These are phyloP conservation scores for Acrocalymma vagum DNA, from an alignment of 2,329 filamentous ascomycete genomes.

Conservation along the genomic window DNA sequence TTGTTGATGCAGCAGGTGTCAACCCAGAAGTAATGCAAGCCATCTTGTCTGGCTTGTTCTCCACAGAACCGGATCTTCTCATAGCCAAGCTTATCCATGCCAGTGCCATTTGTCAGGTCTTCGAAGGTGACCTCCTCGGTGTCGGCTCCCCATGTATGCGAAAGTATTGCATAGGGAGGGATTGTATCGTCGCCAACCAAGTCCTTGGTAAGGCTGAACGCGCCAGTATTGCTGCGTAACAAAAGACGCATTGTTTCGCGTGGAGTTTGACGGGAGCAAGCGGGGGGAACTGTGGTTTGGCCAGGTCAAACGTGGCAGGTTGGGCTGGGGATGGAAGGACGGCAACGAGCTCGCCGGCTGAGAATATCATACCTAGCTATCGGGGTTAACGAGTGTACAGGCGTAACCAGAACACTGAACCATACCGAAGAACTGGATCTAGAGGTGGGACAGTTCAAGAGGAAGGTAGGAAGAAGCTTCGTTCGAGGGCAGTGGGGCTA, in stretches of 20 bases:
- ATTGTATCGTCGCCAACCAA: constrained; percentile 2
- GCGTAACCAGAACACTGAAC: too few species aligned
- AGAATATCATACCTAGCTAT: too few species aligned
- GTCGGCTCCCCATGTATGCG: constrained; percentile 10
- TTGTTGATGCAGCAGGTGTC: constrained; percentile 15
- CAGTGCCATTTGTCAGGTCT: constrained; percentile 2
- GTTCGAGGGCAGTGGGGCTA: too few species aligned
- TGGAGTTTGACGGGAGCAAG: too few species aligned
- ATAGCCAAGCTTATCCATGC: constrained; percentile 8
- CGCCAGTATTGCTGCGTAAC: not conserved
- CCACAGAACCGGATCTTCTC: constrained; percentile 11
- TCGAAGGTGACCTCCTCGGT: constrained; percentile 13
- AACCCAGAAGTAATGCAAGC: constrained; percentile 6
- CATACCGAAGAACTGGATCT: too few species aligned
- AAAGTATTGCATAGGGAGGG: constrained; percentile 17
- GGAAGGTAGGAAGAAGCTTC: too few species aligned
- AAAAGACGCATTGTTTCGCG: constrained; percentile 5
- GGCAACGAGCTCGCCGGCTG: too few species aligned
- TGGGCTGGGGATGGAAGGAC: too few species aligned
- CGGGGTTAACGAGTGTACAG: too few species aligned
- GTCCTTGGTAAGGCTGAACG: constrained; percentile 4
- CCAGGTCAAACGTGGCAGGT: too few species aligned
- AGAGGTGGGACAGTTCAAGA: too few species aligned
- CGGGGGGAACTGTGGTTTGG: too few species aligned
- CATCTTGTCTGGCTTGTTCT: constrained; percentile 6